Evolutionary conservation across 768 basidiomycete genomes (phyloP), one percentile per base, ranked within the genome.

Genomic region (Paxillus involutus): DNA sequence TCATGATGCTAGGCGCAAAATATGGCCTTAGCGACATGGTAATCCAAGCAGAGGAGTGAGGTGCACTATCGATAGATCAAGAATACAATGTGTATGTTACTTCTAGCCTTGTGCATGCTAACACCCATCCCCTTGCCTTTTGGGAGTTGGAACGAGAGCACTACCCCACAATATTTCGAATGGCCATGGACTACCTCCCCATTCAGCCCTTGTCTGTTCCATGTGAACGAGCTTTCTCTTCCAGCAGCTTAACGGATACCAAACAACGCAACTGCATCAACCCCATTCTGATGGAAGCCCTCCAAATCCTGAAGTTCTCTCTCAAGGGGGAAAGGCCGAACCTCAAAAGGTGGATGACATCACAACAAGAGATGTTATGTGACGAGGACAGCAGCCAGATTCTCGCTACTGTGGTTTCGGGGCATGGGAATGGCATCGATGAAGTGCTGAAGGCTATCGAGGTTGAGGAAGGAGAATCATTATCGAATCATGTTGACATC

Each of bases 171-270:
- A 44, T 71, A 2, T 70, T 57, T 36, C 24, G 14, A 10, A 53
- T 69, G 17, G 60, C 67, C 4, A 56, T 67, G 40, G 64, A 69
- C 49, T 56, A 68, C 11, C 58, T 71, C 3, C 67, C 66, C 10
- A 60, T 62, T 3, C 69, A 71, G 48, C 63, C 53, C 4, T 49
- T 29, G 1, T 16, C 35, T 1, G 21, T 55, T 4, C 33, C 42
- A 13, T 55, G 47, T 39, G 42, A 48, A 32, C 10, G 35, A 13
- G 24, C 6, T 6, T 36, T 48, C 33, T 45, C 44, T 10, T 45
- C 29, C 7, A 53, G 52, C 21, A 14, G 33, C 6, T 4, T 44
- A n/a, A 51, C 12, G 2, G 51, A 51, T 3, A 45, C 16, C 1
- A 51, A 51, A 5, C 42, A 51, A 17, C 6, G 9, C 21, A 47